A percentile compares a stretch with the other conserved stretches of the same genome.
phyloP scores from a whole-genome alignment of 257 asterid genomes.

The Solanum bulbocastanum region DNA sequence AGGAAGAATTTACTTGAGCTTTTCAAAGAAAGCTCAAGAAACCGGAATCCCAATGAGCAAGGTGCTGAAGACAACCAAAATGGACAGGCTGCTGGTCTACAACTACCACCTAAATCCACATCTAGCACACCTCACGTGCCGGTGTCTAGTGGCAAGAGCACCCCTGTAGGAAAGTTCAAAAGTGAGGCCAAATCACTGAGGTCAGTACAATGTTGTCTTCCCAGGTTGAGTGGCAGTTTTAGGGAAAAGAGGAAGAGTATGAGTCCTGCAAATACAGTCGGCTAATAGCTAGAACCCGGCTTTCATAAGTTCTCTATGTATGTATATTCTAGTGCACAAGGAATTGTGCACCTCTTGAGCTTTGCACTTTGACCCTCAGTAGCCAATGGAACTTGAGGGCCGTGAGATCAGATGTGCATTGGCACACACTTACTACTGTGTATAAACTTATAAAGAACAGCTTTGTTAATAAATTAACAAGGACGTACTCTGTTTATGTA shows the following conservation, averaged over 20 bases:
- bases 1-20: conserved; percentile 49
- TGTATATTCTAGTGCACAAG: conserved; percentile 6
- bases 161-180: conserved; percentile 8
- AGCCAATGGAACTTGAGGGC: not conserved
- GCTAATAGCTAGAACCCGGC: not conserved
- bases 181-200: conserved; percentile 15
- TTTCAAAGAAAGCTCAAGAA: conserved; percentile 38
- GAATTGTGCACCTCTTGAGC: not conserved
- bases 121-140: conserved; percentile 19
- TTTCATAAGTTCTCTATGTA: conserved; percentile 4
- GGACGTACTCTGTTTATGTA: not conserved
- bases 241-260: conserved; percentile 35
- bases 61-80: conserved; percentile 2
- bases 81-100: not conserved
- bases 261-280: conserved; percentile 15
- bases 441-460: not conserved
- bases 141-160: conserved; percentile 21
- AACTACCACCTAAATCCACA: conserved; percentile 14
- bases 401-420: not conserved
- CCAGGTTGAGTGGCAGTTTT: conserved; percentile 43
- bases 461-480: not conserved
- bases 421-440: not conserved
- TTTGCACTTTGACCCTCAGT: not conserved
- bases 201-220: conserved; percentile 51
- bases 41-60: conserved; percentile 11